Conservation (phyloP, 768 basidiomycete genomes). For the Saitozyma podzolica region DNA sequence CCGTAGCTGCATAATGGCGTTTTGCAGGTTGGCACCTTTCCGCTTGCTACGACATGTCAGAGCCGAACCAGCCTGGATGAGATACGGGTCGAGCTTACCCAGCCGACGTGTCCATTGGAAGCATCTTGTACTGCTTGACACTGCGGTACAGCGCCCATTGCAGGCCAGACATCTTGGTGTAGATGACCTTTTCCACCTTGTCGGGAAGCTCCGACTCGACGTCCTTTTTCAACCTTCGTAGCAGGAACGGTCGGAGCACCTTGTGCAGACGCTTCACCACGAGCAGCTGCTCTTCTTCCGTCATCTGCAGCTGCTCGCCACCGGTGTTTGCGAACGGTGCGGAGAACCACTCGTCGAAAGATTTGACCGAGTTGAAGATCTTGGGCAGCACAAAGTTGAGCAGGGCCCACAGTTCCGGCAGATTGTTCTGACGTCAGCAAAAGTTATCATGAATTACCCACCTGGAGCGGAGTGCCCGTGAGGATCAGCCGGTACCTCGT, state of each 20-base stretch:
- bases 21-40: slow-evolving; percentile 56
- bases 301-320: slow-evolving; percentile 91
- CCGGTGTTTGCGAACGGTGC: slow-evolving; percentile 99
- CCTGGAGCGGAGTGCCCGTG: slow-evolving; percentile 89
- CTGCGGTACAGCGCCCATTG: slow-evolving; percentile 92
- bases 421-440: slow-evolving; percentile 43
- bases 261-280: slow-evolving; percentile 96
- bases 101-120: slow-evolving; percentile 64
- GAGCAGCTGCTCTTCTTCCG: slow-evolving; percentile 98
- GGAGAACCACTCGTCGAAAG: slow-evolving; percentile 99
- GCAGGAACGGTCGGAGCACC: slow-evolving; percentile 89
- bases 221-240: slow-evolving; percentile 90
- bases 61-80: slow-evolving; percentile 1
- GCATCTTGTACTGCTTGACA: slow-evolving; percentile 97
- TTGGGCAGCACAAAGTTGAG: slow-evolving; percentile 66
- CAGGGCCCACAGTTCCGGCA: slow-evolving; percentile 56
- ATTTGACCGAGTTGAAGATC: slow-evolving; percentile 98
- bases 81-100: slow-evolving; percentile 27
- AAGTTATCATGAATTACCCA: slow-evolving; percentile 14
- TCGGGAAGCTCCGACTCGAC: slow-evolving; percentile 94
- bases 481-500: slow-evolving; percentile 90
- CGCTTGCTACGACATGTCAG: background rate
- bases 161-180: slow-evolving; percentile 88
- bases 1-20: slow-evolving; percentile 95
- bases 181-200: slow-evolving; percentile 97